Evolutionary conservation across 2,329 filamentous ascomycete genomes (phyloP).

Genomic region (Botrytis elliptica): DNA sequence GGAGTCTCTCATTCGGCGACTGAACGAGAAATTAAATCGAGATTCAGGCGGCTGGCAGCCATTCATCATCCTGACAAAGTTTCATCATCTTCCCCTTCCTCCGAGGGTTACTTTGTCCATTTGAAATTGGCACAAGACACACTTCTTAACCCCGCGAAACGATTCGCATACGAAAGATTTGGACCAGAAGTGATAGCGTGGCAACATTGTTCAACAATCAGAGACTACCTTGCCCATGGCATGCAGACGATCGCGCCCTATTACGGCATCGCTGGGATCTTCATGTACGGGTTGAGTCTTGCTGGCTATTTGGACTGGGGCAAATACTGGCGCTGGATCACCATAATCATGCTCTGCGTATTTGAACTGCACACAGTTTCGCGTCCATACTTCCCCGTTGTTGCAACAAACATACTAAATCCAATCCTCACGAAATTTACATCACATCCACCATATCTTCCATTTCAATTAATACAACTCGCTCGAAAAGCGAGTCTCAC

Average conservation of each 20-base stretch:
- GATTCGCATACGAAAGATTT: slow-evolving; percentile 89
- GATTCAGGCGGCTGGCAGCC: slow-evolving; percentile 52
- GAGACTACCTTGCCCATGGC: slow-evolving; percentile 71
- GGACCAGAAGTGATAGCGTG: slow-evolving; percentile 69
- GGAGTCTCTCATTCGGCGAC: slow-evolving; percentile 66
- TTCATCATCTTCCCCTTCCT: slow-evolving; percentile 31
- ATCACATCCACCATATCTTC: slow-evolving; percentile 64
- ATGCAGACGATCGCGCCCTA: slow-evolving; percentile 59
- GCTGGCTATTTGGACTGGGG: slow-evolving; percentile 68
- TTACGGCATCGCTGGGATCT: slow-evolving; percentile 56
- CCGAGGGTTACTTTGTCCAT: slow-evolving; percentile 67
- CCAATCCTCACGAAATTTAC: slow-evolving; percentile 42
- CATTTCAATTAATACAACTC: slow-evolving; percentile 79
- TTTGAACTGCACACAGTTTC: slow-evolving; percentile 59
- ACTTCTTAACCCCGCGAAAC: slow-evolving; percentile 69
- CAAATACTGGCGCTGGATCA: slow-evolving; percentile 64
- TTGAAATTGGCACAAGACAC: slow-evolving; percentile 83
- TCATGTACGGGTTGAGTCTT: slow-evolving; percentile 61
- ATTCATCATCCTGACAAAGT: slow-evolving; percentile 50
- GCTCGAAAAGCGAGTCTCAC: slow-evolving; percentile 75
- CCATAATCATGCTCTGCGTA: slow-evolving; percentile 51
- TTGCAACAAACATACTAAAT: slow-evolving; percentile 48
- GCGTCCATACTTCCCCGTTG: slow-evolving; percentile 50
- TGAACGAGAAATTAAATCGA: slow-evolving; percentile 77
- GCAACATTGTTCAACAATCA: slow-evolving; percentile 64